These are phyloP conservation scores for Gomphus sp. DNA, from an alignment of 1,284 basidiomycete genomes.

Conservation along the genomic window DNA sequence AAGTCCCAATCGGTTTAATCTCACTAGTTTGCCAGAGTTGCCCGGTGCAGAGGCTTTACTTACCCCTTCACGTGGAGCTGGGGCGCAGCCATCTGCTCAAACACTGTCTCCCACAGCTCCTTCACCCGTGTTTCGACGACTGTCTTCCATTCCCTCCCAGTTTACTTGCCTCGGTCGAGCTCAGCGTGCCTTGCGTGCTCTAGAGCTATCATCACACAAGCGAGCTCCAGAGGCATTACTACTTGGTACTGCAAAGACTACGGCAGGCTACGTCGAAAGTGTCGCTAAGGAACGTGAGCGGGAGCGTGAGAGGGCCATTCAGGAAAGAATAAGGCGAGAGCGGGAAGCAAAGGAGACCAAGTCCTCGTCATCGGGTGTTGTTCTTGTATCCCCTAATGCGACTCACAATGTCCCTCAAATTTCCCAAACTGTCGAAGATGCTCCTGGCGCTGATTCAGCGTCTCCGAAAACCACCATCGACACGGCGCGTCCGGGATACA, in stretches of 20 bases:
- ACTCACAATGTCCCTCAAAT: not conserved
- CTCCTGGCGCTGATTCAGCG: not conserved
- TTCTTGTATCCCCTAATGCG: not conserved
- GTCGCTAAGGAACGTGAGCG: conserved; percentile 61
- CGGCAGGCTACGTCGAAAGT: conserved; percentile 59
- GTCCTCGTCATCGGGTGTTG: not conserved
- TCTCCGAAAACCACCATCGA: conserved; percentile 1
- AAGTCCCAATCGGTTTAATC: conserved; percentile 30
- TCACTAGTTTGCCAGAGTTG: conserved; percentile 52
- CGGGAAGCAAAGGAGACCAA: conserved; percentile 27
- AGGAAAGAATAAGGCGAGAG: conserved; percentile 45
- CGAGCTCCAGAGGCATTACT: not conserved
- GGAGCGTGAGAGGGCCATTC: conserved; percentile 42
- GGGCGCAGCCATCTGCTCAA: not conserved
- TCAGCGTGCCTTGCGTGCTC: conserved; percentile 5
- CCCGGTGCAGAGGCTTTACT: conserved; percentile 60
- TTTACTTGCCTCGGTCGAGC: not conserved
- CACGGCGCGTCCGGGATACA: not conserved
- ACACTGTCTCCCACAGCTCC: not conserved
- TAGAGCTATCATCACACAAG: conserved; percentile 1
- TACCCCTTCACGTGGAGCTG: conserved; percentile 20
- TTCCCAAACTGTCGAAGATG: not conserved
- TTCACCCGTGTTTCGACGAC: not conserved
- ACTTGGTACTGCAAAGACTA: conserved; percentile 25
- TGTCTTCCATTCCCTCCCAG: not conserved